phyloP scores from a whole-genome alignment of 805 yeast genomes.

The Candida jianshihensis region DNA sequence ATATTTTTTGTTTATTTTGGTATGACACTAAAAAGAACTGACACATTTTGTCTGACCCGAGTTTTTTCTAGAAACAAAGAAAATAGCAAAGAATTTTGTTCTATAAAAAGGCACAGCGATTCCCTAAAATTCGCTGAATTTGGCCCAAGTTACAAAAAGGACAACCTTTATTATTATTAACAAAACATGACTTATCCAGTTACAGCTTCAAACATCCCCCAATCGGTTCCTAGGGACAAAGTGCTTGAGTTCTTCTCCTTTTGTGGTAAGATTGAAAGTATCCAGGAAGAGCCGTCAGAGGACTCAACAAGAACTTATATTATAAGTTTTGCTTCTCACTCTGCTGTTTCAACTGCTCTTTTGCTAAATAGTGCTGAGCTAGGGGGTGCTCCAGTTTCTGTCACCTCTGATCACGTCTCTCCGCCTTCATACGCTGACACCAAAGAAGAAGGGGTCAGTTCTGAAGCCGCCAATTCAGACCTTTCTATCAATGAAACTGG shows the following conservation, averaged over 20 bases:
- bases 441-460: too few species aligned
- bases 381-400: slow-evolving; percentile 48
- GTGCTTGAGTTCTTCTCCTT: slow-evolving; percentile 64
- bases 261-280: slow-evolving; percentile 49
- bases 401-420: slow-evolving; percentile 24
- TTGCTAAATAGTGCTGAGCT: slow-evolving; percentile 69
- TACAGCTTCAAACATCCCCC: slow-evolving; percentile 51
- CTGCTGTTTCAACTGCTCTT: slow-evolving; percentile 66
- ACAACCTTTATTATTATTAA: neutral
- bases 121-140: too few species aligned
- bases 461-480: too few species aligned
- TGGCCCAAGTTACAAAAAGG: too few species aligned
- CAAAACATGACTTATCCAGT: slow-evolving; percentile 17
- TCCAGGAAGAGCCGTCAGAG: slow-evolving; percentile 10
- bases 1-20: too few species aligned
- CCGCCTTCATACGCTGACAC: too few species aligned
- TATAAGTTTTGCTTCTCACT: slow-evolving; percentile 47
- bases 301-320: slow-evolving; percentile 19
- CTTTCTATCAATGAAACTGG: slow-evolving; percentile 2
- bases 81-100: too few species aligned
- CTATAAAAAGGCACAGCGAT: too few species aligned
- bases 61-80: too few species aligned
- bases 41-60: too few species aligned
- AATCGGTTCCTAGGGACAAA: slow-evolving; percentile 40
- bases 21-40: too few species aligned